Base-by-base conservation (phyloP, 2,329 filamentous ascomycete species). In the Colletotrichum acutatum region DNA sequence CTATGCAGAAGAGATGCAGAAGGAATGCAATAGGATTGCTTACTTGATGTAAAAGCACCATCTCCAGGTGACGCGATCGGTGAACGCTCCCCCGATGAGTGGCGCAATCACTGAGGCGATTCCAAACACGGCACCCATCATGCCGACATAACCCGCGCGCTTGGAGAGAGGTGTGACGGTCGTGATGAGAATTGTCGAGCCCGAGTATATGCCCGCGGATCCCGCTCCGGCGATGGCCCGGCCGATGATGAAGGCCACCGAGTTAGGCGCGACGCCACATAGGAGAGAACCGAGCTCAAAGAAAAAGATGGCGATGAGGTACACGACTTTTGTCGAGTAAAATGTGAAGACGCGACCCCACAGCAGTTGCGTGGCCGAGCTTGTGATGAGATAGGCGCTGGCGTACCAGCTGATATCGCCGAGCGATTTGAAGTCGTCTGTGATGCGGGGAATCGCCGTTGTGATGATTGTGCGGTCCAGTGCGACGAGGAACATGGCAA, bases 141-240 rank as follows among this genome's bases (percentile, higher is more conserved):
- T 32, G 6, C 30, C 6, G 6, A 32, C 30, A 32, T 32, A 32
- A 32, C 30, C 30, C 30, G 30, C 30, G 30, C 30, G 30, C 30
- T 32, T 32, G 30, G 30, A 32, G 5, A 32, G 30, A 32, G 30
- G 6, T 9, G 30, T 32, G 30, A 78, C 79, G 46, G 79, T 78
- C 14, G 80, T 79, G 56, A 87, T 82, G 71, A 88, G 83, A 5
- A 79, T 80, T 26, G 75, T 74, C 2, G 70, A 75, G 5, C 83
- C 83, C 2, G 79, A 78, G 12, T 81, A 79, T 9, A 84, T 78
- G 1, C 83, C 82, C 0, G 78, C 81, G 3, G 76, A 79, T 0
- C 82, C 83, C 0, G 82, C 54, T 1, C 83, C 83, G 3, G 83
- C 78, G 1, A 85, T 66, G 0, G 82, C 81, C 24, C 83, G 78